These are phyloP conservation scores for Eutrema yunnanense DNA, from an alignment of 345 rosid species.

Conservation along the genomic window DNA sequence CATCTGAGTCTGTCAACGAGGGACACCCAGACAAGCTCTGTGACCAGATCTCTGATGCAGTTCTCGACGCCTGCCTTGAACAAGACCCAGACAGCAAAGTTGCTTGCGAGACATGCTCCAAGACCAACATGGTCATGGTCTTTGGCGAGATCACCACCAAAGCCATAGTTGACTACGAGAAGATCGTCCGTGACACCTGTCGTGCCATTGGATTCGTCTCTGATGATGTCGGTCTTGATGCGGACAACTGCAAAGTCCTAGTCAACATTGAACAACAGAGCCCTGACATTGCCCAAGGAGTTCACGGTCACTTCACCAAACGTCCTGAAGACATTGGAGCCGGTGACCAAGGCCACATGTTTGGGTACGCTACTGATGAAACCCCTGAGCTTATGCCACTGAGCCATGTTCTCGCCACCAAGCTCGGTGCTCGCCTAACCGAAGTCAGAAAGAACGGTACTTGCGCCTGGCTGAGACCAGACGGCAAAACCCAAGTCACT, in stretches of 20 bases:
- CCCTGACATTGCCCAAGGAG: conserved; percentile 45
- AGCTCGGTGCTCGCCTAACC: conserved; percentile 26
- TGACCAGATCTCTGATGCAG: conserved; percentile 32
- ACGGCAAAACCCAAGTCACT: conserved; percentile 31
- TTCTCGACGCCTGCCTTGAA: conserved; percentile 31
- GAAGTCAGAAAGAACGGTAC: conserved; percentile 34
- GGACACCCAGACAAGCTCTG: conserved; percentile 35
- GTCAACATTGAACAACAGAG: conserved; percentile 53
- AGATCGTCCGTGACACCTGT: conserved; percentile 31
- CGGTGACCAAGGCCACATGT: conserved; percentile 33
- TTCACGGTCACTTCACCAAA: conserved; percentile 31
- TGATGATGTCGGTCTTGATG: conserved; percentile 31
- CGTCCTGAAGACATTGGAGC: conserved; percentile 34
- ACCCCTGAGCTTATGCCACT: conserved; percentile 33
- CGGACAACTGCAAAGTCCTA: conserved; percentile 27
- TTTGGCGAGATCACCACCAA: conserved; percentile 31
- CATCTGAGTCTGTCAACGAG: conserved; percentile 31
- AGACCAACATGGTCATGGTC: conserved; percentile 34
- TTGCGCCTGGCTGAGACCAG: conserved; percentile 29
- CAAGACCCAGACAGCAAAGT: conserved; percentile 34
- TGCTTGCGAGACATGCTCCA: conserved; percentile 31
- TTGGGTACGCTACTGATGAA: conserved; percentile 32
- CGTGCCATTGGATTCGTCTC: conserved; percentile 28
- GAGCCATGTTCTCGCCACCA: conserved; percentile 28
- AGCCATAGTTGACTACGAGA: conserved; percentile 30